phyloP scores from a whole-genome alignment of 108 stramenopile species.

The Cyclostephanos tholiformis region DNA sequence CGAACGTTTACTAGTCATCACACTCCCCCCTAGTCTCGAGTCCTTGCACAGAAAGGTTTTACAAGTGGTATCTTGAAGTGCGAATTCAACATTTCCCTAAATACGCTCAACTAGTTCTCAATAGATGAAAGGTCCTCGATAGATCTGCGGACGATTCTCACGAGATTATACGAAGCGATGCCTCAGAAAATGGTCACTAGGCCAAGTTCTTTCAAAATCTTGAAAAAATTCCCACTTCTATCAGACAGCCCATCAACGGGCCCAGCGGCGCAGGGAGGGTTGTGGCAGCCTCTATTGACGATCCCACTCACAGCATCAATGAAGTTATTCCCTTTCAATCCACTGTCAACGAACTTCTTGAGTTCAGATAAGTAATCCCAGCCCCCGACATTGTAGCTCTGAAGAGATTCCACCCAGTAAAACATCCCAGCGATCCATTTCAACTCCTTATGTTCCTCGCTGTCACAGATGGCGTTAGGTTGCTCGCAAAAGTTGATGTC shows the following conservation, averaged over 20 bases:
- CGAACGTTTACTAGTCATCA: too few species aligned
- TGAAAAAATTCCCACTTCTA: background rate
- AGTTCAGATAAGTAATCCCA: slow-evolving; percentile 22
- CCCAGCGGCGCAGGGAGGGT: slow-evolving; percentile 25
- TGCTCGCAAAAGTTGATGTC: slow-evolving; percentile 37
- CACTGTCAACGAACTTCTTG: slow-evolving; percentile 23
- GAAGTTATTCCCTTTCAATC: slow-evolving; percentile 6
- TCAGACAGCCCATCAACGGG: slow-evolving; percentile 16
- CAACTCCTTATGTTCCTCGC: slow-evolving; percentile 27
- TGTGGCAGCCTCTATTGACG: slow-evolving; percentile 26
- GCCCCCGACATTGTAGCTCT: slow-evolving; percentile 18
- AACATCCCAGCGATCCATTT: slow-evolving; percentile 47
- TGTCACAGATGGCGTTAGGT: slow-evolving; percentile 26
- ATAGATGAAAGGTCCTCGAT: too few species aligned
- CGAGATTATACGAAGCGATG: too few species aligned
- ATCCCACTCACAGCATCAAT: slow-evolving; percentile 23
- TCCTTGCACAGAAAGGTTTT: too few species aligned
- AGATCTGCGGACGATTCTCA: too few species aligned
- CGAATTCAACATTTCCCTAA: too few species aligned
- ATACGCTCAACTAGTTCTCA: too few species aligned
- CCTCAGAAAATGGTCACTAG: slow-evolving; percentile 62
- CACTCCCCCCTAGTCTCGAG: too few species aligned
- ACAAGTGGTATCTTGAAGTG: too few species aligned
- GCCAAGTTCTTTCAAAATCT: slow-evolving; percentile 12
- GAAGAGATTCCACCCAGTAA: slow-evolving; percentile 31